These are phyloP conservation scores for Cubamyces lactineus DNA, from an alignment of 768 basidiomycete genomes.

Conservation along the genomic window DNA sequence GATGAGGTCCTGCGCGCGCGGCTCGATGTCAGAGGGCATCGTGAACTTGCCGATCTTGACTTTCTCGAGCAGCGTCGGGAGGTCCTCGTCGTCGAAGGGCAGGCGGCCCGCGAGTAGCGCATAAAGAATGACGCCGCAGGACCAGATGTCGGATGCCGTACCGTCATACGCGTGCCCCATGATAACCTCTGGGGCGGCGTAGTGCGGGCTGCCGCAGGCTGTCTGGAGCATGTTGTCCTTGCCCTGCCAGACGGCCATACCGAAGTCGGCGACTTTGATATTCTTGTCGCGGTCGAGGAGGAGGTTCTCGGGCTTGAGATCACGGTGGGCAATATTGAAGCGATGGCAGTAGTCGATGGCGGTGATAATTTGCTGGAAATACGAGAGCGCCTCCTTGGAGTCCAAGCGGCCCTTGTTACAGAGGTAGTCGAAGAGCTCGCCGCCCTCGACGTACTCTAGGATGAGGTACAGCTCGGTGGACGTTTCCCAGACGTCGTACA, in stretches of 20 bases:
- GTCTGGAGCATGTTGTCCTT: slow-evolving; percentile 70
- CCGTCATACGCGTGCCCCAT: slow-evolving; percentile 84
- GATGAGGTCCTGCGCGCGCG: slow-evolving; percentile 76
- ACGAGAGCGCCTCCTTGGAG: slow-evolving; percentile 72
- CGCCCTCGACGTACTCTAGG: slow-evolving; percentile 92
- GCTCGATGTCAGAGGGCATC: slow-evolving; percentile 73
- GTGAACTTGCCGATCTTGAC: slow-evolving; percentile 74
- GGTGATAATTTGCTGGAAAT: slow-evolving; percentile 92
- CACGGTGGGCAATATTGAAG: slow-evolving; percentile 94
- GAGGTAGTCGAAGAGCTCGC: slow-evolving; percentile 93
- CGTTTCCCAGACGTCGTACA: slow-evolving; percentile 98
- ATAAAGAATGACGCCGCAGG: slow-evolving; percentile 91
- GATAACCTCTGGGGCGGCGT: slow-evolving; percentile 92
- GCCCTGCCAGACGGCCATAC: slow-evolving; percentile 93
- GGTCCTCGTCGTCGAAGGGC: slow-evolving; percentile 94
- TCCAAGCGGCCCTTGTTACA: slow-evolving; percentile 77
- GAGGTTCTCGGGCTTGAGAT: slow-evolving; percentile 94
- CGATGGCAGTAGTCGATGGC: slow-evolving; percentile 92
- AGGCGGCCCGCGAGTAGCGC: slow-evolving; percentile 84
- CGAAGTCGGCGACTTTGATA: slow-evolving; percentile 96
- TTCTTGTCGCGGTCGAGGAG: slow-evolving; percentile 81
- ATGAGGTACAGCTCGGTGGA: slow-evolving; percentile 87
- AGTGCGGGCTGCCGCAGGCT: slow-evolving; percentile 93
- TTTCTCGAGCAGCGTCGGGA: slow-evolving; percentile 75
- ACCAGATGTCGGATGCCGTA: slow-evolving; percentile 92